These are phyloP conservation scores for Talaromyces borbonicus DNA, from an alignment of 495 filamentous ascomycete genomes.

Conservation along the genomic window DNA sequence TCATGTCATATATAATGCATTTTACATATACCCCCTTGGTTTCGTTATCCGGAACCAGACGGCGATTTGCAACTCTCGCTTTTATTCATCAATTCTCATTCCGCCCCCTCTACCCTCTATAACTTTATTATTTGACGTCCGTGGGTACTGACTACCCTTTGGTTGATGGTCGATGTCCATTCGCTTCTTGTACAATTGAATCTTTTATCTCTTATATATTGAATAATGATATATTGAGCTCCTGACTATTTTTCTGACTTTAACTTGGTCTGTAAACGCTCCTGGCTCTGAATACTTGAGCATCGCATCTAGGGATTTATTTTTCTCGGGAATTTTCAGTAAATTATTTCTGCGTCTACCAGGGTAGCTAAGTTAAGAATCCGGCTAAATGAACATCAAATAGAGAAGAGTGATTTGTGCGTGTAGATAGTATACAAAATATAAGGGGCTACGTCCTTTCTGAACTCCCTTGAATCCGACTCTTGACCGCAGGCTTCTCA, in stretches of 20 bases:
- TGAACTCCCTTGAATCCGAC: background rate
- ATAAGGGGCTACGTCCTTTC: too few species aligned
- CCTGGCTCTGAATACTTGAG: too few species aligned
- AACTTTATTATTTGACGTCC: background rate
- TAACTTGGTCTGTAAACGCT: too few species aligned
- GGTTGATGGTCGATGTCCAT: too few species aligned
- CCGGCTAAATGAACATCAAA: too few species aligned
- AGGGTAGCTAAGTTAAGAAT: too few species aligned
- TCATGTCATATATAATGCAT: conserved; percentile 7
- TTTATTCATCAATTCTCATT: background rate
- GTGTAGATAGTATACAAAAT: too few species aligned
- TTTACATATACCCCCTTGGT: conserved; percentile 10
- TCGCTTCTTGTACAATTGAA: background rate
- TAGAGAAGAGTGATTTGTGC: too few species aligned
- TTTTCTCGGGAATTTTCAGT: too few species aligned
- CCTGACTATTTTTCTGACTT: too few species aligned
- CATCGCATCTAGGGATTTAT: background rate
- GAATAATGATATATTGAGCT: background rate
- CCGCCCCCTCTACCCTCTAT: background rate
- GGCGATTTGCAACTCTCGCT: background rate
- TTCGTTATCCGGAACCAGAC: conserved; percentile 7
- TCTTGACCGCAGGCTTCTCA: conserved; percentile 1
- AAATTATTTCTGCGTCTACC: too few species aligned
- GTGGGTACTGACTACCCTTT: too few species aligned
- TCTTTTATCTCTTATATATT: background rate